A percentile compares a stretch with the other conserved stretches of the same genome.
These are phyloP conservation scores for Solanum aculeatissimum DNA, from an alignment of 305 asterid genomes.

Conservation along the genomic window DNA sequence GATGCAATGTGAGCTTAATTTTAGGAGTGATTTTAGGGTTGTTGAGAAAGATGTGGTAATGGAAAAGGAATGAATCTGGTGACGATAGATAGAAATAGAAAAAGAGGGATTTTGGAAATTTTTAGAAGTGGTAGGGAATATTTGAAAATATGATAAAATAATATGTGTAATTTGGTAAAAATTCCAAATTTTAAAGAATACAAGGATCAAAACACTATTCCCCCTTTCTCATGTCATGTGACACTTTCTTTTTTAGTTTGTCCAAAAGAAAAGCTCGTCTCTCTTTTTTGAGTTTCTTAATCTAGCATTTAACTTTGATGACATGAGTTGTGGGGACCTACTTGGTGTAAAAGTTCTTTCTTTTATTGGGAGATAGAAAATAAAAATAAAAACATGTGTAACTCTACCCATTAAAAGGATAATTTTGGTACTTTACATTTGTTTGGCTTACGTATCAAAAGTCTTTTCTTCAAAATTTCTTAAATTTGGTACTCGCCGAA, in stretches of 20 bases:
- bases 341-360: not conserved
- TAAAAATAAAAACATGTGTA: not conserved
- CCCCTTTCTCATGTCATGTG: not conserved
- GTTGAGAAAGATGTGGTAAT: too few relatives aligned
- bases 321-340: not conserved
- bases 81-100: too few relatives aligned
- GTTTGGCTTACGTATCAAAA: not conserved
- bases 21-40: too few relatives aligned
- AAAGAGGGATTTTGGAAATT: too few relatives aligned
- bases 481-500: not conserved
- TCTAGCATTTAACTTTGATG: not conserved
- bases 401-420: not conserved
- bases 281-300: not conserved
- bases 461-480: not conserved
- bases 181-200: not conserved
- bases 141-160: too few relatives aligned
- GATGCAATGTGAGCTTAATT: too few relatives aligned
- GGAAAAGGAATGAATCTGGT: too few relatives aligned
- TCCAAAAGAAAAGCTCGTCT: not conserved
- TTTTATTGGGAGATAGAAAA: not conserved
- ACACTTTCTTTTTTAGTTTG: not conserved
- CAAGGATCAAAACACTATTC: not conserved
- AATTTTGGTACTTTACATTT: not conserved
- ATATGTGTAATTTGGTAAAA: too few relatives aligned
- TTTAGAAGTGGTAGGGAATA: too few relatives aligned